These are phyloP conservation scores for Yamadazyma tumulicola DNA, from an alignment of 805 yeast genomes.

Conservation along the genomic window DNA sequence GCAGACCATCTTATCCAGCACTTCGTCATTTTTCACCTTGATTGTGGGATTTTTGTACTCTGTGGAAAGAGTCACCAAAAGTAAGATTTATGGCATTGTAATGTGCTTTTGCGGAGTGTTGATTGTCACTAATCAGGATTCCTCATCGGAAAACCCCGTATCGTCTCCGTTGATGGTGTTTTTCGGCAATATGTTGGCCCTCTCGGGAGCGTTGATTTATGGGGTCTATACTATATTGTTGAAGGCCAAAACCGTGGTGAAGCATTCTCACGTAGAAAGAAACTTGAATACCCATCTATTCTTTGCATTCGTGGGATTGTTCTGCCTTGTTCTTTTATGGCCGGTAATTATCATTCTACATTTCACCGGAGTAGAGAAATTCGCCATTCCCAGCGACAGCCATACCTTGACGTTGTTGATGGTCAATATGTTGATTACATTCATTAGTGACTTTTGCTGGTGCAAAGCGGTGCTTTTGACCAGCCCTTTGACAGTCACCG, in stretches of 20 bases:
- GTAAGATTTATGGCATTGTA: constrained; percentile 66
- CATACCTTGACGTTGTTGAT: constrained; percentile 52
- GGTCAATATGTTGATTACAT: constrained; percentile 71
- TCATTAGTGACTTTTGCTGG: constrained; percentile 92
- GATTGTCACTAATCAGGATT: constrained; percentile 72
- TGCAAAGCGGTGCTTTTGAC: constrained; percentile 92
- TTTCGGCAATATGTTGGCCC: constrained; percentile 75
- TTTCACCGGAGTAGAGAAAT: constrained; percentile 58
- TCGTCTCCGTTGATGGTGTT: constrained; percentile 26
- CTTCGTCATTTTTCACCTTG: constrained; percentile 90
- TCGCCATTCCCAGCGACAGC: constrained; percentile 62
- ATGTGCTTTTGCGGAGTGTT: constrained; percentile 76
- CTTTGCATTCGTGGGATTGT: constrained; percentile 92
- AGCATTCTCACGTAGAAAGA: constrained; percentile 55
- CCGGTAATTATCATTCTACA: constrained; percentile 72
- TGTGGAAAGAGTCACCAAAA: constrained; percentile 62
- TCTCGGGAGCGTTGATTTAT: constrained; percentile 83
- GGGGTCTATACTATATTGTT: constrained; percentile 87
- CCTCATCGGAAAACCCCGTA: constrained; percentile 30
- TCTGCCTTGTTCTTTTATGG: constrained; percentile 74
- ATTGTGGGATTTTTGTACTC: constrained; percentile 70
- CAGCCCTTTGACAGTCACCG: constrained; percentile 92
- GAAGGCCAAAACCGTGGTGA: constrained; percentile 56
- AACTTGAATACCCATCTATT: constrained; percentile 81
- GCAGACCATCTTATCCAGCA: constrained; percentile 89